A percentile compares a stretch with the other conserved stretches of the same genome.
phyloP scores from a whole-genome alignment of 805 yeast species.

The Teunomyces cretensis region DNA sequence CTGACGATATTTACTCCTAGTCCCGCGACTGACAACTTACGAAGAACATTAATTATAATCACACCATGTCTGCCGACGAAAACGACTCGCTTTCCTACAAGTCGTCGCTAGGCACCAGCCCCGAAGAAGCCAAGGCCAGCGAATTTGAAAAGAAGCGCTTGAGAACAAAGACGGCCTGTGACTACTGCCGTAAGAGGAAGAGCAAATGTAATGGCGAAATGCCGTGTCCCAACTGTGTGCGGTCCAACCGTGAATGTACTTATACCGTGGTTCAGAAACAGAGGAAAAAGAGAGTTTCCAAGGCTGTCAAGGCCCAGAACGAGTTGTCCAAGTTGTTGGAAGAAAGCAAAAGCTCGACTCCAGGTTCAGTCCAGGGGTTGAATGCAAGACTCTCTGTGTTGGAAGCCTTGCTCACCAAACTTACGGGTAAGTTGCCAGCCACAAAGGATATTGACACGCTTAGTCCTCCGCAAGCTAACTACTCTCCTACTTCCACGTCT shows the following conservation, averaged over 20 bases:
- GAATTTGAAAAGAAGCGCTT: slow-evolving; percentile 1
- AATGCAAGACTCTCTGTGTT: slow-evolving; percentile 14
- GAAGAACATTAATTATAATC: no score
- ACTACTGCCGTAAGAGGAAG: slow-evolving; percentile 45
- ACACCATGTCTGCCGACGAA: neutral
- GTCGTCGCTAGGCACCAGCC: neutral
- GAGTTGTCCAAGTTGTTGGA: neutral
- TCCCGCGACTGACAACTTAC: no score
- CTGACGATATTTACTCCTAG: no score
- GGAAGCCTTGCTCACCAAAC: slow-evolving; percentile 16
- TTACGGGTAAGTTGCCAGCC: slow-evolving; percentile 10
- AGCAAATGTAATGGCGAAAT: slow-evolving; percentile 38
- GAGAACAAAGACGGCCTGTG: slow-evolving; percentile 47
- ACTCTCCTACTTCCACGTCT: neutral
- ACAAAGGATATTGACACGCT: neutral
- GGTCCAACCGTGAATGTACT: slow-evolving; percentile 16
- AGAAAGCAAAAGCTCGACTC: slow-evolving; percentile 2
- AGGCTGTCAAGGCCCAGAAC: neutral
- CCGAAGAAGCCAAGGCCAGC: neutral
- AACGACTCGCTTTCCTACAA: neutral
- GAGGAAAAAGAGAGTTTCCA: slow-evolving; percentile 7
- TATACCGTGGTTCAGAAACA: slow-evolving; percentile 20
- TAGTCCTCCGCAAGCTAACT: neutral
- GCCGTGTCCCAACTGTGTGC: slow-evolving; percentile 24
- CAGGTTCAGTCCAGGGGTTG: slow-evolving; percentile 9